A percentile compares a stretch with the other conserved stretches of the same genome.
Conservation (phyloP, 768 basidiomycete species). For the Pulveroboletus frians region DNA sequence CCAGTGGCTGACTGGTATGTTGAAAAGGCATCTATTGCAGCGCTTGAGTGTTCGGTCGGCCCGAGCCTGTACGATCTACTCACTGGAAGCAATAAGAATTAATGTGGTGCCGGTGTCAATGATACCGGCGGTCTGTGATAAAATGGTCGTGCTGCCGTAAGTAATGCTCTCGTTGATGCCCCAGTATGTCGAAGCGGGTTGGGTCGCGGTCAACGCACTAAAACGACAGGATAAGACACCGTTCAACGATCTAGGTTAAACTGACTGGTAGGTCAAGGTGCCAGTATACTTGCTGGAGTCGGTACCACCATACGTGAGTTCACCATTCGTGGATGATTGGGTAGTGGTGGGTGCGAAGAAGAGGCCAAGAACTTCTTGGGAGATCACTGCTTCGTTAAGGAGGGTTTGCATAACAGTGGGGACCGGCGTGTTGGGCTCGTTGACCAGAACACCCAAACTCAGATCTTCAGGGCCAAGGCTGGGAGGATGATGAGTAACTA, state of each 20-base stretch:
- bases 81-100: constrained; percentile 42
- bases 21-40: constrained; percentile 34
- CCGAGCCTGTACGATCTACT: constrained; percentile 4
- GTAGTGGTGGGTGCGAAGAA: constrained; percentile 46
- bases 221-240: neutral
- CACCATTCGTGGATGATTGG: constrained; percentile 38
- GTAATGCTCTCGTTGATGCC: constrained; percentile 54
- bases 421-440: constrained; percentile 23
- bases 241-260: neutral
- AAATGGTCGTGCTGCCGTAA: constrained; percentile 46
- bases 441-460: constrained; percentile 37
- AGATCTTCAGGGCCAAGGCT: constrained; percentile 60
- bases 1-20: constrained; percentile 44
- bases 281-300: constrained; percentile 30
- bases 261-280: constrained; percentile 39
- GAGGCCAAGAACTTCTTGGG: constrained; percentile 40
- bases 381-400: constrained; percentile 38
- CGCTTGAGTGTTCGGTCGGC: neutral
- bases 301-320: constrained; percentile 47
- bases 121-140: constrained; percentile 47
- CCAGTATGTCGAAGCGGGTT: constrained; percentile 49
- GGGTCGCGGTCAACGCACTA: constrained; percentile 44
- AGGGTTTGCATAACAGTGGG: constrained; percentile 58
- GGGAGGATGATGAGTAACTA: neutral
- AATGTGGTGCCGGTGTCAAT: constrained; percentile 59